phyloP scores from a whole-genome alignment of 2,329 filamentous ascomycete genomes.

The Reticulascus tulasneorum region DNA sequence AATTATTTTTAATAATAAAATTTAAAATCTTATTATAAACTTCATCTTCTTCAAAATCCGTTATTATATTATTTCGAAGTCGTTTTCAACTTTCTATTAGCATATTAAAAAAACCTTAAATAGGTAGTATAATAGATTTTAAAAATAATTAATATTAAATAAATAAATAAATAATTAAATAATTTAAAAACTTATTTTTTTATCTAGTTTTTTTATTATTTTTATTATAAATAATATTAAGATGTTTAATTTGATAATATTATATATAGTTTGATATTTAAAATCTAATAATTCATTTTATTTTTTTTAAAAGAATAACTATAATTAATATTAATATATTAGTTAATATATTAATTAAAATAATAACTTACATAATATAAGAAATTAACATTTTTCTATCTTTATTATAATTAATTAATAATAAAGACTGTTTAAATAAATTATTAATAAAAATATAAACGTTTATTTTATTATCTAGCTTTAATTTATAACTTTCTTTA shows the following conservation, averaged over 20 bases:
- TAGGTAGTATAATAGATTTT: too few relatives aligned
- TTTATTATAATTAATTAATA: not conserved
- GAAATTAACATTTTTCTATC: not conserved
- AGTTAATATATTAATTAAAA: conserved; percentile 1
- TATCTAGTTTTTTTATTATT: not conserved
- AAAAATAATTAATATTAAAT: too few relatives aligned
- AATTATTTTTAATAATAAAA: too few relatives aligned
- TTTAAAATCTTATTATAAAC: too few relatives aligned
- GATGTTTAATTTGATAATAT: not conserved
- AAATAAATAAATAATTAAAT: not conserved
- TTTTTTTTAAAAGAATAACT: not conserved
- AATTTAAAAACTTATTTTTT: too few relatives aligned
- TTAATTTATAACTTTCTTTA: not conserved
- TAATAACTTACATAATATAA: not conserved
- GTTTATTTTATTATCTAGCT: not conserved
- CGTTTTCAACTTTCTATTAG: too few relatives aligned
- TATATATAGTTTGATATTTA: not conserved
- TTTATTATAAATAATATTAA: not conserved
- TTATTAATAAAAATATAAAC: not conserved
- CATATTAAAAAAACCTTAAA: too few relatives aligned
- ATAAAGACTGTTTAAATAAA: not conserved
- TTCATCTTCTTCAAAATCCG: too few relatives aligned
- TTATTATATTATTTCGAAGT: too few relatives aligned
- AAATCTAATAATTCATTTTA: conserved; percentile 1
- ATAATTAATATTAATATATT: conserved; percentile 3